Percentiles rank a stretch among this genome's conserved stretches.
phyloP scores from a whole-genome alignment of 208 protist genomes.

The Leishmania tropica region DNA sequence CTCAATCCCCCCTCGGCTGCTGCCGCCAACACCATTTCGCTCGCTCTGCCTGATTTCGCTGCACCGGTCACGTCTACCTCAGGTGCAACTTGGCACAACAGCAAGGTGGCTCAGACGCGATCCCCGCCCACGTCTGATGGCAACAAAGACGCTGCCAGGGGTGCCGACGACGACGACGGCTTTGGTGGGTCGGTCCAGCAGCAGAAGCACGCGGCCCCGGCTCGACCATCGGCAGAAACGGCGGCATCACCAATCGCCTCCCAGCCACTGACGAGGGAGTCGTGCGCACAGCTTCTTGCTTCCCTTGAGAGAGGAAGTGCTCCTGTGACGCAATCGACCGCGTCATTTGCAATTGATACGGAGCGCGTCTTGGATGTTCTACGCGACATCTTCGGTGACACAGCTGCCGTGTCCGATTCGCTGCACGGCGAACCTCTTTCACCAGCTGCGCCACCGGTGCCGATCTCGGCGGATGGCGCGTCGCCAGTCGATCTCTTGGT shows the following conservation, averaged over 20 bases:
- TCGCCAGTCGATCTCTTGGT: not conserved
- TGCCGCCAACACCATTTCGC: not conserved
- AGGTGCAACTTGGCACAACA: not conserved
- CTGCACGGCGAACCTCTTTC: not conserved
- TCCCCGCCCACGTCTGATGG: not conserved
- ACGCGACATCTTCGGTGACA: slow-evolving; percentile 17
- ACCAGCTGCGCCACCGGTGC: not conserved
- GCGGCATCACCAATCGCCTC: not conserved
- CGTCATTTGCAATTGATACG: not conserved
- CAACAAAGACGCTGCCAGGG: not conserved
- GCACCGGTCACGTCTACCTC: not conserved
- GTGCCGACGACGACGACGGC: slow-evolving; percentile 8
- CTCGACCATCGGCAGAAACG: not conserved
- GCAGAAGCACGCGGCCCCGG: not conserved
- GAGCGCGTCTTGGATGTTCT: slow-evolving; percentile 10
- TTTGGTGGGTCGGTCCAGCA: slow-evolving; percentile 29
- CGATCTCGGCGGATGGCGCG: not conserved
- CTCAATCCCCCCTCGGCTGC: slow-evolving; percentile 4
- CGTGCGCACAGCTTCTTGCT: slow-evolving; percentile 10
- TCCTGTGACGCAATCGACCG: not conserved
- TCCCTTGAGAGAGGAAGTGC: not conserved
- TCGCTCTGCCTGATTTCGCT: slow-evolving; percentile 1
- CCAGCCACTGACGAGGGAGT: slow-evolving; percentile 17
- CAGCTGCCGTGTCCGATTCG: not conserved
- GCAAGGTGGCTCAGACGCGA: not conserved